Base-by-base conservation (phyloP, 345 rosid species). In the Firmiana major region DNA sequence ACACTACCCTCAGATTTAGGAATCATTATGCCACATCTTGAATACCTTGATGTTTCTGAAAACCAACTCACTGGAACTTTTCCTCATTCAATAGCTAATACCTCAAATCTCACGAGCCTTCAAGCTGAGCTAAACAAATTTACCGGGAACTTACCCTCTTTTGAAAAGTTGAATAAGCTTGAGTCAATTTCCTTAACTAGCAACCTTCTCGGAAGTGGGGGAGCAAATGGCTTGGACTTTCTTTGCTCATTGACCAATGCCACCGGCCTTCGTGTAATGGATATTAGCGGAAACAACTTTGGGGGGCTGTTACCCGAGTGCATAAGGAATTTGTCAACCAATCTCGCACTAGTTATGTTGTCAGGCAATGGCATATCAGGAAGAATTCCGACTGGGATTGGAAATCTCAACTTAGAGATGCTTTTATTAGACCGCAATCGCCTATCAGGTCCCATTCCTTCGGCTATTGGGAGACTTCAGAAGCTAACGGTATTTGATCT, bases 381-480 rank as follows among this genome's bases (percentile, higher is more conserved):
- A 19, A 77, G 10, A 6, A 73, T 84, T 19, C 82, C 84, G 8
- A 9, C 34, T 2, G 67, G 19, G 4, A 65, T 84, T 0, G 38
- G 60, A 17, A 77, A 77, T 43, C 63, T 82, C 22, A 82, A 80
- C 4, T 38, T 38, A 2, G 40, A 4, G 40, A 1, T 38, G 40
- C 6, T 38, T 38, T 38, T 4, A 0, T 38, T 38, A 38, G 40
- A 38, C 6, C 0, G 3, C 4, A 38, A 38, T 38, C 40, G 40
- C 40, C 40, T 38, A 38, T 38, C 76, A 0, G 83, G 83, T 2
- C 17, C 51, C 9, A 51, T 85, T 65, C 83, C 81, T 7, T 28
- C 34, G 0, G n/a, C 60, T 1, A 28, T 79, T 53, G 84, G 79
- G 9, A 79, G 38, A 19, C 68, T 81, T 51, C 79, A 49, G 8